These are phyloP conservation scores for Salvia splendens DNA, from an alignment of 257 asterid species.

Conservation along the genomic window DNA sequence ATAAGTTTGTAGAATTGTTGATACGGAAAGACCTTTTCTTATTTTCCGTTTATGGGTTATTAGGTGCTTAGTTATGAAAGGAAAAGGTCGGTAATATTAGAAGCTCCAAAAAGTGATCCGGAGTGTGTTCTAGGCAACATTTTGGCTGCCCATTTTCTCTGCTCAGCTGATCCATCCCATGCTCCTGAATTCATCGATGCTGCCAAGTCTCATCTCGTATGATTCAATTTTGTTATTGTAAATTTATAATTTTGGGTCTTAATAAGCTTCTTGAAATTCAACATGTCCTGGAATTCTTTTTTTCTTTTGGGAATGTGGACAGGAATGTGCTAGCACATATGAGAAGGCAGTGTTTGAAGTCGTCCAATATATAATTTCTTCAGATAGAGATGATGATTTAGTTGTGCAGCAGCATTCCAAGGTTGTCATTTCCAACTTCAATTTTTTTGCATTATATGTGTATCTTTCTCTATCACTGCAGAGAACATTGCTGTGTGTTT, in stretches of 20 bases:
- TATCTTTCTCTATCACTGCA: not conserved
- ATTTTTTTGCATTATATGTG: not conserved
- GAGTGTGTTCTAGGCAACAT: constrained; percentile 81
- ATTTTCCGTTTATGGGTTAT: not conserved
- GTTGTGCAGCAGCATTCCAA: constrained; percentile 77
- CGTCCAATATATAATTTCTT: constrained; percentile 54
- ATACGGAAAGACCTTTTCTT: not conserved
- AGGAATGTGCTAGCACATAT: constrained; percentile 70
- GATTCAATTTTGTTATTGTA: not conserved
- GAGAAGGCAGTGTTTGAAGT: constrained; percentile 74
- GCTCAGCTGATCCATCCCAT: constrained; percentile 52
- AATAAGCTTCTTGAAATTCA: constrained; percentile 16
- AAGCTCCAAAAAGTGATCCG: constrained; percentile 85
- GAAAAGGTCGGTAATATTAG: constrained; percentile 71
- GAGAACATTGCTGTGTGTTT: not conserved
- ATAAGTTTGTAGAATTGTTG: not conserved
- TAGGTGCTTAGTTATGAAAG: constrained; percentile 92
- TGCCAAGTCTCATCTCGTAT: constrained; percentile 75
- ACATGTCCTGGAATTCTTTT: not conserved
- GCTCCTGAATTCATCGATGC: constrained; percentile 53
- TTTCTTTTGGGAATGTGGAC: constrained; percentile 29
- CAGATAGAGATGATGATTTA: constrained; percentile 75
- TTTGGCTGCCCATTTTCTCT: constrained; percentile 77
- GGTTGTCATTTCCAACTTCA: constrained; percentile 40
- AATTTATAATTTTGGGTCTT: not conserved